Conservation (phyloP, 352 stramenopile genomes). For the Globisporangium ultimum region DNA sequence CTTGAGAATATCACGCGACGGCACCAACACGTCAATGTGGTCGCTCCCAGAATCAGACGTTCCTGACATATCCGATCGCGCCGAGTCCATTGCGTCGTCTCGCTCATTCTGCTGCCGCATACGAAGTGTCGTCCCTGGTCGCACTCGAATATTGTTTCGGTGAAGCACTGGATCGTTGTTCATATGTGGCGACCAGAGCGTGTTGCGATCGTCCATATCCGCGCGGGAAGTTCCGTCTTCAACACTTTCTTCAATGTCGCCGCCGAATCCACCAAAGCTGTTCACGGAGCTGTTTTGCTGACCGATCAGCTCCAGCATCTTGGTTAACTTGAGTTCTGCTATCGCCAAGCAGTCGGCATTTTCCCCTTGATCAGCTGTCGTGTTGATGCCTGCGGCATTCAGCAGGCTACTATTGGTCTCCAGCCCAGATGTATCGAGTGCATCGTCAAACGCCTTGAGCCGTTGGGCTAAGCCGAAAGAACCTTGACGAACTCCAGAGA, state of each 20-base stretch:
- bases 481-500: conserved; percentile 70
- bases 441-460: conserved; percentile 69
- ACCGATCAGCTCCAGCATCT: conserved; percentile 74
- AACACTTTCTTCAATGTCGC: conserved; percentile 25
- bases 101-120: conserved; percentile 18
- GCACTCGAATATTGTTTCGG: conserved; percentile 77
- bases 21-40: conserved; percentile 55
- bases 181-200: conserved; percentile 53
- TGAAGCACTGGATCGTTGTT: conserved; percentile 78
- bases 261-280: conserved; percentile 41
- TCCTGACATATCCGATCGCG: conserved; percentile 46
- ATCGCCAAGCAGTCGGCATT: conserved; percentile 52
- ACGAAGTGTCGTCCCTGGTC: conserved; percentile 7
- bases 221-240: conserved; percentile 26
- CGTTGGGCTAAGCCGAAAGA: conserved; percentile 65
- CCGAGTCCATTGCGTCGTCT: conserved; percentile 40
- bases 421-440: conserved; percentile 29
- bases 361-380: conserved; percentile 20
- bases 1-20: conserved; percentile 81
- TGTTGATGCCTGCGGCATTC: background rate
- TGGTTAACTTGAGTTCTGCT: conserved; percentile 72
- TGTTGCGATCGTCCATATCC: conserved; percentile 51
- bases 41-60: conserved; percentile 27
- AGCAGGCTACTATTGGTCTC: conserved; percentile 6
- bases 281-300: conserved; percentile 63